phyloP scores from a whole-genome alignment of 2,329 filamentous ascomycete species.

The Microsporum ferrugineum region DNA sequence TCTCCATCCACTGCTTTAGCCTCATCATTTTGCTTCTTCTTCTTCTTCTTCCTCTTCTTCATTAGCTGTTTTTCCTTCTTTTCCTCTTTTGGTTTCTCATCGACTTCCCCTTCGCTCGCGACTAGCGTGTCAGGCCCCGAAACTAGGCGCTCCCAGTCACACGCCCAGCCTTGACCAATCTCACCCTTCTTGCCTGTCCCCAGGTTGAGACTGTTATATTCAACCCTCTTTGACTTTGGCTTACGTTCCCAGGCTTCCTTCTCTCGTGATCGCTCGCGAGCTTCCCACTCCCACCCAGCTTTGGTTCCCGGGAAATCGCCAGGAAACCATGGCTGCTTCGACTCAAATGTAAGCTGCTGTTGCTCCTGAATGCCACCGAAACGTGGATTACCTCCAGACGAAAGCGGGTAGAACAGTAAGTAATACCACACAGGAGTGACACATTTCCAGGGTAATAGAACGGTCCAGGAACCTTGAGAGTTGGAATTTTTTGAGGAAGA shows the following conservation, averaged over 20 bases:
- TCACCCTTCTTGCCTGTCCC: constrained; percentile 68
- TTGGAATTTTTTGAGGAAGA: constrained; percentile 30
- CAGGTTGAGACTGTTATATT: constrained; percentile 63
- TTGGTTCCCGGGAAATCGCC: constrained; percentile 69
- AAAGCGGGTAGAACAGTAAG: constrained; percentile 69
- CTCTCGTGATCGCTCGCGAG: constrained; percentile 49
- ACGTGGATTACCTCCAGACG: constrained; percentile 65
- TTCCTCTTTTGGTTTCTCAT: background rate
- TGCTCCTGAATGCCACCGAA: constrained; percentile 74
- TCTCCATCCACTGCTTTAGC: background rate
- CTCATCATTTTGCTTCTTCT: background rate
- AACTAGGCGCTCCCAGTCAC: constrained; percentile 68
- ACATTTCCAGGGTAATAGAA: constrained; percentile 84
- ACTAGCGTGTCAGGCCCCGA: constrained; percentile 18
- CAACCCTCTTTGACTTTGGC: constrained; percentile 69
- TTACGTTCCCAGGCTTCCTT: constrained; percentile 59
- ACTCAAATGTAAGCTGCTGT: constrained; percentile 71
- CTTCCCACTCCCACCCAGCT: constrained; percentile 69
- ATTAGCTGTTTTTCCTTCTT: background rate
- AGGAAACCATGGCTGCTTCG: constrained; percentile 69
- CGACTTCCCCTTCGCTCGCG: background rate
- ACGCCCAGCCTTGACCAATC: constrained; percentile 67
- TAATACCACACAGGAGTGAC: constrained; percentile 76
- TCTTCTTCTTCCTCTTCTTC: background rate
- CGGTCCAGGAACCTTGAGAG: constrained; percentile 62